Conservation (phyloP, 2,329 filamentous ascomycete species). For the Fusarium sp. region DNA sequence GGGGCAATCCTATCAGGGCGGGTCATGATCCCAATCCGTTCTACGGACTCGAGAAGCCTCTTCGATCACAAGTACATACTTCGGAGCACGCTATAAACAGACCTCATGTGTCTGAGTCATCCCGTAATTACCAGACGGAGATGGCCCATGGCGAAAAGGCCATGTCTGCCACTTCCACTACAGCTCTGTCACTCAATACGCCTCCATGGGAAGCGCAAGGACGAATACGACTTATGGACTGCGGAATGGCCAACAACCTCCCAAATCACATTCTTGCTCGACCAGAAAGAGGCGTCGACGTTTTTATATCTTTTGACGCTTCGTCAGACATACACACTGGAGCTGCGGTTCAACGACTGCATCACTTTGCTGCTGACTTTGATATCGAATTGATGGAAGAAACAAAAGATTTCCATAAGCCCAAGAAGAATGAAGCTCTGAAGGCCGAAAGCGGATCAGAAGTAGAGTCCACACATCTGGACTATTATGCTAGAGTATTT, state of each 20-base stretch:
- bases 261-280: slow-evolving; percentile 39
- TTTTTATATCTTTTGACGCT: slow-evolving; percentile 39
- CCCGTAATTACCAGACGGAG: fast-evolving
- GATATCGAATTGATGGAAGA: slow-evolving; percentile 22
- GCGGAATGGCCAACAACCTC: slow-evolving; percentile 43
- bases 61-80: background rate
- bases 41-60: slow-evolving; percentile 32
- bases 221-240: slow-evolving; percentile 37
- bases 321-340: slow-evolving; percentile 38
- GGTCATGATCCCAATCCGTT: slow-evolving; percentile 45
- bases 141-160: fast-evolving
- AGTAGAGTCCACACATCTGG: slow-evolving; percentile 1
- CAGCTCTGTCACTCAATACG: fast-evolving
- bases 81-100: background rate
- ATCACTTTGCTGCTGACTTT: slow-evolving; percentile 42
- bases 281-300: slow-evolving; percentile 28
- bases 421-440: fast-evolving
- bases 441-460: fast-evolving
- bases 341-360: slow-evolving; percentile 32
- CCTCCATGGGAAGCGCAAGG: slow-evolving; percentile 41
- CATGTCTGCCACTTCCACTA: fast-evolving
- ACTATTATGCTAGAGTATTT: slow-evolving; percentile 37
- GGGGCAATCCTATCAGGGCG: slow-evolving; percentile 43
- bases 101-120: too few relatives aligned
- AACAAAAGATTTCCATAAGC: background rate